A percentile compares a stretch with the other conserved stretches of the same genome.
These are phyloP conservation scores for Gleditsia sinensis DNA, from an alignment of 306 rosid species.

Conservation along the genomic window DNA sequence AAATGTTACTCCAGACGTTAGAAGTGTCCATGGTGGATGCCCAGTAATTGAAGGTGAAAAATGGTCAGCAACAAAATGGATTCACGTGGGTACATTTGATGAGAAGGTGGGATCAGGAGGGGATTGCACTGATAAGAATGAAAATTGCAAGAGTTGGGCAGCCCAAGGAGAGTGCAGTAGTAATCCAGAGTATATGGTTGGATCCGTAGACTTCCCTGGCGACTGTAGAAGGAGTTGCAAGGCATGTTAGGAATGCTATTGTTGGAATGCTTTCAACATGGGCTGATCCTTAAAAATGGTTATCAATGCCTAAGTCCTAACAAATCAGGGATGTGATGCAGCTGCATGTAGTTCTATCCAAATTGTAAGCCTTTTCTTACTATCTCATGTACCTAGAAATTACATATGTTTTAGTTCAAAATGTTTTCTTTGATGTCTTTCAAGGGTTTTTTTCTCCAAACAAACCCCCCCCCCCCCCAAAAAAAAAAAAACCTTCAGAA, in stretches of 20 bases:
- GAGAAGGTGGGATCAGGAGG: conserved; percentile 52
- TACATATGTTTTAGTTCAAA: no score
- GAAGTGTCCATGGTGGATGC: conserved; percentile 96
- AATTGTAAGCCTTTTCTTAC: no score
- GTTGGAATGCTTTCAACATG: conserved; percentile 22
- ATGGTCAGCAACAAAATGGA: conserved; percentile 99
- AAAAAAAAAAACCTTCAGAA: no score
- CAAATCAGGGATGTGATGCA: no score
- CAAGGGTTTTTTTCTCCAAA: no score
- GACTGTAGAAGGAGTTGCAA: conserved; percentile 90
- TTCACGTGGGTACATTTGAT: conserved; percentile 88
- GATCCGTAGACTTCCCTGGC: conserved; percentile 84
- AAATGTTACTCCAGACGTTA: conserved; percentile 67
- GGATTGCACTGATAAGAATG: conserved; percentile 67
- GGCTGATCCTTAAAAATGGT: no score
- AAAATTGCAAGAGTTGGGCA: conserved; percentile 94
- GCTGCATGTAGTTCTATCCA: no score
- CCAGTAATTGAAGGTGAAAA: conserved; percentile 98
- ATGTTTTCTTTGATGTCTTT: no score
- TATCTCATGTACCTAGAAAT: no score
- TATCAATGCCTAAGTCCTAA: no score
- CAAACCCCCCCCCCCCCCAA: no score
- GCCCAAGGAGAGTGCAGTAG: conserved; percentile 90
- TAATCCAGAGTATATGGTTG: conserved; percentile 87
- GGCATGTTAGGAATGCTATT: conserved; percentile 54